Evolutionary conservation across 495 filamentous ascomycete species (phyloP), one percentile per base, ranked within the genome.

Genomic region (Annulohypoxylon nitens): DNA sequence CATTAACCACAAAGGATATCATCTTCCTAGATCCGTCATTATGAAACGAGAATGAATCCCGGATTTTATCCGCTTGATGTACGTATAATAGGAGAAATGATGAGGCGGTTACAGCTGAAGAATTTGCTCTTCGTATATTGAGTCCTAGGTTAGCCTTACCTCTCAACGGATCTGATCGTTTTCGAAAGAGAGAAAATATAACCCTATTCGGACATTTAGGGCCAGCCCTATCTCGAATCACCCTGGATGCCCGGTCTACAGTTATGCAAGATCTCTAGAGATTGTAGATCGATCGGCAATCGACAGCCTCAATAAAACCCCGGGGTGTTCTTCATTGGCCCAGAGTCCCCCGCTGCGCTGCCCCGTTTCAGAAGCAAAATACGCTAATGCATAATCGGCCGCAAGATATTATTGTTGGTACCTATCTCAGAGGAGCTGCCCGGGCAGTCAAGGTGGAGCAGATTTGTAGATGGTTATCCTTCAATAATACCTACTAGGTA

Each of bases 341-440:
- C n/a, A 59, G 14, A 66, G 48, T 37, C 6, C 45, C 18, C 9
- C 61, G 61, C 23, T 55, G 1, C 7, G 57, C 25, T 67, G 67
- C 45, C 54, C 62, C 48, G 71, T 63, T 55, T 53, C 25, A 50
- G 8, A 51, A 64, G 47, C 41, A 63, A 67, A 53, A 11, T 43
- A 11, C 61, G 45, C 67, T 70, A 70, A 74, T 70, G 71, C 67
- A 30, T 8, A 23, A 43, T 30, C 71, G 71, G 71, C 71, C 71
- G 62, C 71, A 74, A 20, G 6, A 8, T 2, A 20, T 37, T 54
- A n/a, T 11, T 41, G 10, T 12, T 41, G n/a, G 30, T 43, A 39
- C 43, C 20, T 23, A 23, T 23, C 20, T 23, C 20, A 33, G 58
- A 68, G 57, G 61, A 57, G 60, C 55, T 23, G 55, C 61, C 47